Evolutionary conservation across 345 rosid genomes (phyloP).

Genomic region (Citrus medica): DNA sequence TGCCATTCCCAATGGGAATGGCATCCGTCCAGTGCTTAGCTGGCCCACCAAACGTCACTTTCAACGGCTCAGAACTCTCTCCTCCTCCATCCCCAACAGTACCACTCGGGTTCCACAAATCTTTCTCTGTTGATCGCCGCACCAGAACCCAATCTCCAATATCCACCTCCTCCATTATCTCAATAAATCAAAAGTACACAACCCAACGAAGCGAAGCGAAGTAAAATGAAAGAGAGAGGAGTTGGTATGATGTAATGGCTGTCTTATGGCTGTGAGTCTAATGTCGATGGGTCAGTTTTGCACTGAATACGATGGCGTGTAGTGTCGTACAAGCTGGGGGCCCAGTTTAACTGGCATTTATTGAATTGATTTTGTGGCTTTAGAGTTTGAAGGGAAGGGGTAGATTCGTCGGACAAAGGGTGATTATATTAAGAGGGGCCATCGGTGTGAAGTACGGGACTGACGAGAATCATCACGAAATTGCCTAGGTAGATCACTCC

Average conservation of each 20-base stretch:
- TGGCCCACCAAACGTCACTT: conserved; percentile 62
- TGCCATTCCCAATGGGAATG: conserved; percentile 84
- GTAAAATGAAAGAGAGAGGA: neutral
- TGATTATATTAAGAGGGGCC: neutral
- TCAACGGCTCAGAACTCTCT: conserved; percentile 43
- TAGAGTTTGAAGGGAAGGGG: neutral
- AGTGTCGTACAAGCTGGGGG: neutral
- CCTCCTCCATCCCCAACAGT: conserved; percentile 23
- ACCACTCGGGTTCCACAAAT: conserved; percentile 37
- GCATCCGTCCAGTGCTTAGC: conserved; percentile 89
- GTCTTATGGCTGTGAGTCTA: neutral
- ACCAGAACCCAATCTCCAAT: conserved; percentile 41
- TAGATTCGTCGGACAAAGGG: neutral
- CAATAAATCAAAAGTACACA: neutral
- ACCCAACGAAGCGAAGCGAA: neutral
- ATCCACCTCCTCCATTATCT: conserved; percentile 28
- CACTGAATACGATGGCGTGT: neutral
- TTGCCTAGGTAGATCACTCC: neutral
- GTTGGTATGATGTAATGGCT: neutral
- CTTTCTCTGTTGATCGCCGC: conserved; percentile 44
- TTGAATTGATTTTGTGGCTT: neutral
- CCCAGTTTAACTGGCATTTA: neutral
- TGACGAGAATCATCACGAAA: neutral
- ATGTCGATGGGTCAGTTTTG: neutral
- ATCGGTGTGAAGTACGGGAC: neutral